Conservation (phyloP, 1,284 basidiomycete genomes). For the Cutaneotrichosporon sp. region DNA sequence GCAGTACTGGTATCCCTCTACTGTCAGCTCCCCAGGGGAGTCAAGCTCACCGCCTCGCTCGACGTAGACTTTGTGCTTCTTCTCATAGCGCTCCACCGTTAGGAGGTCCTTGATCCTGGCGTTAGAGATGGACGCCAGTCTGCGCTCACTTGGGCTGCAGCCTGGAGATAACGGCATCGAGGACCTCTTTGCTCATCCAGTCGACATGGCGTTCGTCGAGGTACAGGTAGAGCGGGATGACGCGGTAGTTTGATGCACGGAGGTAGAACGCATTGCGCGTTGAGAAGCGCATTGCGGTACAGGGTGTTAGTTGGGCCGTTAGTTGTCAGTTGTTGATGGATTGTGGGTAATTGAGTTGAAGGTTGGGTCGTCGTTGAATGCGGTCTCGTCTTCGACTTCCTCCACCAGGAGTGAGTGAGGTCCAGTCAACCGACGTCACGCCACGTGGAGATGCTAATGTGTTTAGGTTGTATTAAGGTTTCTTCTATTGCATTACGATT, state of each 20-base stretch:
- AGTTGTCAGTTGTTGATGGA: no score
- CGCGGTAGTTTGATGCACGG: slow-evolving; percentile 40
- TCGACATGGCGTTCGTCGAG: slow-evolving; percentile 47
- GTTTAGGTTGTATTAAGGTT: no score
- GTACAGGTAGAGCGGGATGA: slow-evolving; percentile 43
- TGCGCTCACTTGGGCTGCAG: slow-evolving; percentile 33
- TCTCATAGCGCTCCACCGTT: slow-evolving; percentile 22
- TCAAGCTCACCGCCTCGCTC: slow-evolving; percentile 38
- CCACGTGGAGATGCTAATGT: slow-evolving; percentile 7
- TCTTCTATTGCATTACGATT: not conserved
- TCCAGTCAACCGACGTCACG: slow-evolving; percentile 6
- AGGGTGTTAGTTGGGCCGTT: no score
- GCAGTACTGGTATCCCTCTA: slow-evolving; percentile 45
- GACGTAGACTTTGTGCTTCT: slow-evolving; percentile 44
- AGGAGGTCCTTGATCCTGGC: slow-evolving; percentile 31
- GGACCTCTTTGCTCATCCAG: slow-evolving; percentile 41
- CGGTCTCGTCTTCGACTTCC: not conserved
- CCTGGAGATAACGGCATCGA: slow-evolving; percentile 39
- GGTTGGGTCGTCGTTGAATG: no score
- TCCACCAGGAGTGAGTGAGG: not conserved
- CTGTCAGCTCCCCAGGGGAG: not conserved
- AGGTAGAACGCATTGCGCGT: slow-evolving; percentile 46
- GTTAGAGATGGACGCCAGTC: not conserved
- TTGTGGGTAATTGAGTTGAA: no score
- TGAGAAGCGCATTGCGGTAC: slow-evolving; percentile 40